Conservation (phyloP, 345 rosid species). For the Gossypium bickii region DNA sequence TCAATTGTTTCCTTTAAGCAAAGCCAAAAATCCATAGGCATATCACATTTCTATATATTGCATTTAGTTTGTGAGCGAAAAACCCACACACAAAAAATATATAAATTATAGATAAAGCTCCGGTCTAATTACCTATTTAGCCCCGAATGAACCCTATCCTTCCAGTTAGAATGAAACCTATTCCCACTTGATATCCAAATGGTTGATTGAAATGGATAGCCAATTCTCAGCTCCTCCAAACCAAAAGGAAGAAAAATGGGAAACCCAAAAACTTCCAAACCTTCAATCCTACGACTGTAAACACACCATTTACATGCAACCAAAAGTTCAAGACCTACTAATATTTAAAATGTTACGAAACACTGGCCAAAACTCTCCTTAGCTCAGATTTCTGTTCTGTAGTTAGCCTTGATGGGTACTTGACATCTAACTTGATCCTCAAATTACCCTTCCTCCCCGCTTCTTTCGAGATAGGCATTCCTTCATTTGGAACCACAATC, state of each 20-base stretch:
- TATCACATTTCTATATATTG: neutral
- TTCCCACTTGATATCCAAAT: neutral
- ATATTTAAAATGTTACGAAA: constrained; percentile 28
- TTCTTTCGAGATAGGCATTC: constrained; percentile 88
- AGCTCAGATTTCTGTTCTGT: constrained; percentile 77
- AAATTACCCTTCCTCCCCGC: constrained; percentile 78
- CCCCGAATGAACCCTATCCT: neutral
- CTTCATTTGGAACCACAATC: constrained; percentile 72
- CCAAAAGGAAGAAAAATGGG: neutral
- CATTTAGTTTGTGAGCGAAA: neutral
- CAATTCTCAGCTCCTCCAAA: constrained; percentile 4
- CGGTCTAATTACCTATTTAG: neutral
- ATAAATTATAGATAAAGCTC: neutral
- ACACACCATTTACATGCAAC: constrained; percentile 29
- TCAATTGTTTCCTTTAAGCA: neutral
- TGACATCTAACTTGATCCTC: constrained; percentile 75
- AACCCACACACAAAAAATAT: neutral
- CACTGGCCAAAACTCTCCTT: constrained; percentile 69
- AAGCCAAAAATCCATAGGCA: neutral
- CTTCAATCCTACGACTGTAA: constrained; percentile 21
- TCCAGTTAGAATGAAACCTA: constrained; percentile 2
- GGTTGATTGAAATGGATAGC: neutral
- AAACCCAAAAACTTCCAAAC: constrained; percentile 18
- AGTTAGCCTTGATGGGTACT: constrained; percentile 73
- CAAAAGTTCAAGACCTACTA: neutral